Conservation (phyloP, 176 grass and related monocot genomes). For the Urochloa ruziziensis region DNA sequence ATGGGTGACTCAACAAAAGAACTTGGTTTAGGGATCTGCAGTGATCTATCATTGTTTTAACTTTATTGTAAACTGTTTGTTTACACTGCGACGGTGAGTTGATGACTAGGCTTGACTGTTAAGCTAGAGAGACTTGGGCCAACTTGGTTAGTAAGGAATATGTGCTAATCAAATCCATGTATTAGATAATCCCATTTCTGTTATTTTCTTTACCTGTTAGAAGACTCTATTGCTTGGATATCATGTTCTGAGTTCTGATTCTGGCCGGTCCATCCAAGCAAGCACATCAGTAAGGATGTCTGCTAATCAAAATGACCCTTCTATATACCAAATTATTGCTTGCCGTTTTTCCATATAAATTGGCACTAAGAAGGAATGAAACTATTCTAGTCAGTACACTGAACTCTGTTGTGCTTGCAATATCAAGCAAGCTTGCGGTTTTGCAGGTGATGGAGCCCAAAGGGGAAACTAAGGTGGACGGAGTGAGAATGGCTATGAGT, state of each 20-base stretch:
- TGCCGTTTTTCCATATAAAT: background rate
- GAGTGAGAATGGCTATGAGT: background rate
- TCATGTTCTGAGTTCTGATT: background rate
- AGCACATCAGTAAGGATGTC: background rate
- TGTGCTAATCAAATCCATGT: background rate
- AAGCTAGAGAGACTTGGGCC: background rate
- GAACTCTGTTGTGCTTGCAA: background rate
- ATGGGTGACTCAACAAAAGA: background rate
- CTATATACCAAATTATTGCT: background rate
- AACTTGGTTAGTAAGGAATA: background rate
- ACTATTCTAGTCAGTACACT: background rate
- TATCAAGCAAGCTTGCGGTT: background rate
- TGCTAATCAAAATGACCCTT: background rate
- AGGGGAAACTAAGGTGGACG: background rate
- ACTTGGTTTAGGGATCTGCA: background rate
- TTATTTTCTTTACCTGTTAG: background rate
- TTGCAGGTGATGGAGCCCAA: conserved; percentile 11
- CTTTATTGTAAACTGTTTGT: too few relatives aligned
- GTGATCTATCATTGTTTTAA: background rate
- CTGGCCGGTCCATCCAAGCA: background rate
- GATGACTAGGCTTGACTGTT: background rate
- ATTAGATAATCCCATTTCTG: background rate
- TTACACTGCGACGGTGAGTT: too few relatives aligned
- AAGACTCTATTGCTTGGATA: background rate
- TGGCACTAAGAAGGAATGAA: background rate